These are phyloP conservation scores for Aspergillus funiculosus DNA, from an alignment of 495 filamentous ascomycete genomes.

Conservation along the genomic window DNA sequence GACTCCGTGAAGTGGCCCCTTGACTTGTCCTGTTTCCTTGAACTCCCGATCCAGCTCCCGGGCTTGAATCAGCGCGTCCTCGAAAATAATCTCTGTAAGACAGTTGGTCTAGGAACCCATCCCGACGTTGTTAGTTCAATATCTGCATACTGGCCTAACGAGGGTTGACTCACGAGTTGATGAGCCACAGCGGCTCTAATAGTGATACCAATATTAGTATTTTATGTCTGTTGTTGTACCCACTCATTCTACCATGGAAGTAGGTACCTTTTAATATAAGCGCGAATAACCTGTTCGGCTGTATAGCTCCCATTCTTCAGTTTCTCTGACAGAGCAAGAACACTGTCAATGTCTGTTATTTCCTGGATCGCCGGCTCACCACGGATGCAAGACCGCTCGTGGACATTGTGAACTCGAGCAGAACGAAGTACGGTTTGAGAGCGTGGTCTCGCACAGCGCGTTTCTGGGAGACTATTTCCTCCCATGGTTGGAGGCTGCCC, in stretches of 20 bases:
- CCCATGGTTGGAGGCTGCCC: conserved; percentile 25
- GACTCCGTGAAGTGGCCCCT: conserved; percentile 61
- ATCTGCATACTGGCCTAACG: neutral
- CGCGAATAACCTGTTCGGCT: conserved; percentile 36
- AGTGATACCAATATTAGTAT: neutral
- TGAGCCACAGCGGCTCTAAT: conserved; percentile 50
- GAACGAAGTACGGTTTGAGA: conserved; percentile 29
- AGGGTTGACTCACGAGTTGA: conserved; percentile 38
- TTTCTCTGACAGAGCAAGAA: conserved; percentile 27
- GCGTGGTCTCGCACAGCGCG: conserved; percentile 24
- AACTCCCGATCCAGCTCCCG: conserved; percentile 49
- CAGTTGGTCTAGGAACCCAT: conserved; percentile 53
- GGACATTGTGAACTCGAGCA: conserved; percentile 21
- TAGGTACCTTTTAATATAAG: conserved; percentile 47
- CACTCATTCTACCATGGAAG: too few species aligned
- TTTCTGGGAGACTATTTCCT: conserved; percentile 30
- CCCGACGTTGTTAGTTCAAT: neutral
- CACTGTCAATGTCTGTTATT: conserved; percentile 40
- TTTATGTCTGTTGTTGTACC: too few species aligned
- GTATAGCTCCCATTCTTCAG: conserved; percentile 36
- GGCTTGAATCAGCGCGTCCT: conserved; percentile 54
- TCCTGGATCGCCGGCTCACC: conserved; percentile 22
- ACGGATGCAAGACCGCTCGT: conserved; percentile 22
- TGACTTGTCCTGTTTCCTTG: conserved; percentile 34
- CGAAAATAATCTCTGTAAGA: conserved; percentile 60